phyloP scores from a whole-genome alignment of 768 basidiomycete species.

The Pleurotus pulmonarius region DNA sequence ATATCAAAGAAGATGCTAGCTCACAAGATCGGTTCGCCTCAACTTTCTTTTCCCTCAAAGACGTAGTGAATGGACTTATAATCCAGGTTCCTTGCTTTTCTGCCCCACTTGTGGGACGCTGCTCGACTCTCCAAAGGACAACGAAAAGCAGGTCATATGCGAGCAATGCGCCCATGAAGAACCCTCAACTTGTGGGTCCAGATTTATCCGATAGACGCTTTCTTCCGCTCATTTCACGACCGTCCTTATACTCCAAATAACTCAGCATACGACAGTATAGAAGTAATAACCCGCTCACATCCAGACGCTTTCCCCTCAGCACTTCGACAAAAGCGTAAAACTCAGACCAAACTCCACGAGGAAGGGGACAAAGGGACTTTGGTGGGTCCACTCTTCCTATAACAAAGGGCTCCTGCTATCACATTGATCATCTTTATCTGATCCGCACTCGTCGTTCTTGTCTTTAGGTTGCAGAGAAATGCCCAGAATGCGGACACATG shows the following conservation, averaged over 20 bases:
- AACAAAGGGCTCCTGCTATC: neutral
- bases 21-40: slow-evolving; percentile 44
- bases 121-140: slow-evolving; percentile 74
- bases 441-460: slow-evolving; percentile 1
- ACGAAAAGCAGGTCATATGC: slow-evolving; percentile 73
- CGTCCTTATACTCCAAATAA: neutral
- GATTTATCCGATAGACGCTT: neutral
- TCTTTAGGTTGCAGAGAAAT: slow-evolving; percentile 80
- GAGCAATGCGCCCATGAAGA: slow-evolving; percentile 88
- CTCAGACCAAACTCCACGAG: slow-evolving; percentile 78
- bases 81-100: slow-evolving; percentile 84
- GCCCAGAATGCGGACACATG: slow-evolving; percentile 80
- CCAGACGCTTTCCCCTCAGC: slow-evolving; percentile 94
- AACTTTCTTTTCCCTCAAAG: neutral
- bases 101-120: slow-evolving; percentile 93
- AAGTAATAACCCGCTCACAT: slow-evolving; percentile 86
- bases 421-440: neutral
- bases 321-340: slow-evolving; percentile 83
- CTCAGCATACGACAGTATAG: slow-evolving; percentile 87
- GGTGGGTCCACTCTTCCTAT: slow-evolving; percentile 23
- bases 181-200: slow-evolving; percentile 78
- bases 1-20: slow-evolving; percentile 18
- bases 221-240: neutral
- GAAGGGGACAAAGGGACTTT: slow-evolving; percentile 61
- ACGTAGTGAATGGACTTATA: neutral